These are phyloP conservation scores for Arthrocladium fulminans DNA, from an alignment of 2,329 filamentous ascomycete species.

Conservation along the genomic window DNA sequence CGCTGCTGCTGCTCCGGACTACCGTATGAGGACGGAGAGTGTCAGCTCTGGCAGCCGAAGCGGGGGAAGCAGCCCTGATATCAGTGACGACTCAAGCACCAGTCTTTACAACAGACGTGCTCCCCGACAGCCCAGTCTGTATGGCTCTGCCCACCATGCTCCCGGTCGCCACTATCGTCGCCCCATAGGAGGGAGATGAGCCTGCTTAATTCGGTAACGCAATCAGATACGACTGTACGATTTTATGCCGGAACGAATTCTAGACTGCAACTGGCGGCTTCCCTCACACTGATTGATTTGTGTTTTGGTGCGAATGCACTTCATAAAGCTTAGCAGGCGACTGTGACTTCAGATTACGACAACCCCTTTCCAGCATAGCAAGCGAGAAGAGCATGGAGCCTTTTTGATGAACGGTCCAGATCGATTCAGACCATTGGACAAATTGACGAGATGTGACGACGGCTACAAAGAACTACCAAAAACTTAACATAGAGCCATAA, in stretches of 20 bases:
- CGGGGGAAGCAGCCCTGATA: constrained; percentile 21
- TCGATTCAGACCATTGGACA: neutral
- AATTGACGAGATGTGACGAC: neutral
- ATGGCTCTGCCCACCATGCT: constrained; percentile 9
- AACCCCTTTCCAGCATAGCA: constrained; percentile 7
- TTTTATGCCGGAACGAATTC: neutral
- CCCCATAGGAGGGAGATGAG: neutral
- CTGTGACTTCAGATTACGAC: neutral
- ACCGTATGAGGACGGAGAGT: constrained; percentile 14
- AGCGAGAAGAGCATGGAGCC: constrained; percentile 1
- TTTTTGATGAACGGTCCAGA: constrained; percentile 1
- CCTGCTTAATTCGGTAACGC: neutral
- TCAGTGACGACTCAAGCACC: constrained; percentile 14
- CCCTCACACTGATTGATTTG: neutral
- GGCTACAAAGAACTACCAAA: neutral
- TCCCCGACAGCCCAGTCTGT: constrained; percentile 13
- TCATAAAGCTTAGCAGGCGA: constrained; percentile 5
- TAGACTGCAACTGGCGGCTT: constrained; percentile 1
- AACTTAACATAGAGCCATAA: constrained; percentile 4
- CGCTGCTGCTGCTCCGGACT: constrained; percentile 46
- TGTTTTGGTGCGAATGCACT: neutral
- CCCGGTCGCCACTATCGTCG: neutral
- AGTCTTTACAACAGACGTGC: constrained; percentile 10
- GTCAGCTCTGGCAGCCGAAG: constrained; percentile 18
- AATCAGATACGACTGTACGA: neutral